Base-by-base conservation (phyloP, 345 rosid genomes). In the Pseudoturritis turrita region DNA sequence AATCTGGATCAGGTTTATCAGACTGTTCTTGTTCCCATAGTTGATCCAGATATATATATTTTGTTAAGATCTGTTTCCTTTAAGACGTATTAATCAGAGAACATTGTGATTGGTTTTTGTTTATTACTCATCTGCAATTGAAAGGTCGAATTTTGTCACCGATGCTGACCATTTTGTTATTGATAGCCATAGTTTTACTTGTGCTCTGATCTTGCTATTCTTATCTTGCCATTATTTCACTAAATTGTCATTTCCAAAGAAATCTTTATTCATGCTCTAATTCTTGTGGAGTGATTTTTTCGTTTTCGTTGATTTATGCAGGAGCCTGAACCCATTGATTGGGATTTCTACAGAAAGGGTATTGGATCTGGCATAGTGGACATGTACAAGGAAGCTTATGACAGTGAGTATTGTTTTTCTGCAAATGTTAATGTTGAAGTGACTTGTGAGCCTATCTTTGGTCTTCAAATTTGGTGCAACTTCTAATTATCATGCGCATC, bases 261-360 rank as follows among this genome's bases (percentile, higher is more conserved):
- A 11, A 12, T 36, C 15, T 3, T 33, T 21, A 1, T 22, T 31
- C 2, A 12, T 22, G 10, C 28, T 5, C 23, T 37, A n/a, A 10
- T 39, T 63, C 49, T 47, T 54, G 25, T 46, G 46, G 31, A 17
- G 61, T 62, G 36, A 72, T 4, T 57, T 62, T 33, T 13, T 11
- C n/a, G n/a, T 4, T 11, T 29, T 33, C 1, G 23, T 57, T 56
- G 13, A 26, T 25, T 52, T 40, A 13, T 51, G 51, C 81, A 96
- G 99, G 99, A 96, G 60, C 99, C 98, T 33, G 97, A 90, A 70
- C 99, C 98, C 14, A 70, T 96, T 62, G 84, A 92, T 77, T 96
- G 99, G 99, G 98, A 88, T 49, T 85, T 79, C 75, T 92, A 92
- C 70, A 85, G 98, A 66, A 92, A 88, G 76, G 91, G 88, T 69